Evolutionary conservation across 2,329 filamentous ascomycete genomes (phyloP), one percentile per base, ranked within the genome.

Genomic region (Lachnellula arida): DNA sequence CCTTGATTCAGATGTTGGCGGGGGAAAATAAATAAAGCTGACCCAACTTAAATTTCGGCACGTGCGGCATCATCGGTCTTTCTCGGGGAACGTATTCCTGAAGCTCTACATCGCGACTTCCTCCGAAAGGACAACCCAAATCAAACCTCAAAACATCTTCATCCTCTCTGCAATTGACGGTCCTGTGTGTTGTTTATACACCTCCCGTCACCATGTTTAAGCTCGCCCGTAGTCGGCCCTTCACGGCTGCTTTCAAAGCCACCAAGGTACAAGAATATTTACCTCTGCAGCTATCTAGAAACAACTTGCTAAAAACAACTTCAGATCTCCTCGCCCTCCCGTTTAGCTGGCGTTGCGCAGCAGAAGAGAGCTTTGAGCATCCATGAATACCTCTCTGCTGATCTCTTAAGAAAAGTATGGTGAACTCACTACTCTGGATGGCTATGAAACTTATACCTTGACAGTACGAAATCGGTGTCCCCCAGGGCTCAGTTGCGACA

Each of bases 381-480:
- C 71, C 94, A 99, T 81, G 94, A 99, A 80, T 97, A 97, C 79
- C 88, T 93, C 71, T 97, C 94, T 68, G 91, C 91, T 68, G 89
- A 92, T 74, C 86, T 99, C 67, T 83, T 99, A 71, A 89, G 81
- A 76, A 72, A 85, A 80, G 84, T 86, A 80, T 48, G 58, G 35
- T 32, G 2, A 46, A 40, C 40, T 34, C 49, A 15, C 23, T 43
- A 44, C 17, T 9, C 43, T 28, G 8, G 23, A 51, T 40, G 19
- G 49, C 74, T 61, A 51, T 53, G 50, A 62, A 56, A 60, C 63
- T 66, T 40, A 68, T 67, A 57, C 56, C 53, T 58, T 54, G n/a
- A 54, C 73, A 97, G 89, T 97, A 97, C 83, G 93, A 91, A 74
- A 85, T 99, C 69, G 90, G 91, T 67, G 90, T 97, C 46, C 94